Evolutionary conservation across 169 alveolate species (phyloP).

Genomic region (Babesia ovis): DNA sequence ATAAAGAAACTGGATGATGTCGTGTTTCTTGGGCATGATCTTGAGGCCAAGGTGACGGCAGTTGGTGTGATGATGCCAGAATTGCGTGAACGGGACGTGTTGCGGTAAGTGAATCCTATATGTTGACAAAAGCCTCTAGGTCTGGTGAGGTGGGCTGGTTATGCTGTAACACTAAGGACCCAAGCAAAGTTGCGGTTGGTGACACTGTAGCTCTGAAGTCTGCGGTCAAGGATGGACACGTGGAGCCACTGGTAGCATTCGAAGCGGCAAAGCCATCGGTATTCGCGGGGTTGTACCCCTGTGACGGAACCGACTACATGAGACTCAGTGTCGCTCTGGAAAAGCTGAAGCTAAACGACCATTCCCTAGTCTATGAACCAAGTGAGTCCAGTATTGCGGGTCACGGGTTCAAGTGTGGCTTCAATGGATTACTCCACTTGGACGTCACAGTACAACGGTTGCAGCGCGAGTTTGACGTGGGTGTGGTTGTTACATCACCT

Average conservation of each 20-base stretch:
- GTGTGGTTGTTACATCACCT: constrained; percentile 89
- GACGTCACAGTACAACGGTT: constrained; percentile 90
- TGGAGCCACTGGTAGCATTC: constrained; percentile 52
- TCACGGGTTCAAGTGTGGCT: constrained; percentile 93
- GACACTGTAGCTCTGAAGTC: constrained; percentile 79
- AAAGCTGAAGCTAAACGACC: constrained; percentile 87
- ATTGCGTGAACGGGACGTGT: constrained; percentile 56
- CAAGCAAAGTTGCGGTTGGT: constrained; percentile 79
- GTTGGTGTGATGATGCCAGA: constrained; percentile 76
- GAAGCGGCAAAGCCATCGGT: constrained; percentile 85
- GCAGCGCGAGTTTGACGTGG: constrained; percentile 86
- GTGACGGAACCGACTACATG: constrained; percentile 73
- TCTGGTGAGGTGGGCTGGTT: constrained; percentile 71
- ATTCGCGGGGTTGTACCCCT: constrained; percentile 90
- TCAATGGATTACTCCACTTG: constrained; percentile 91
- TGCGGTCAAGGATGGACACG: constrained; percentile 37
- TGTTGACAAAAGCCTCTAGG: constrained; percentile 2
- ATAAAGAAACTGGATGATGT: constrained; percentile 70
- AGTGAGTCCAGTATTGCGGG: constrained; percentile 89
- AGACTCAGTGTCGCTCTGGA: constrained; percentile 78
- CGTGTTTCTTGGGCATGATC: constrained; percentile 60
- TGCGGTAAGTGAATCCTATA: constrained; percentile 6
- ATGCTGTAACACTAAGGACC: constrained; percentile 56
- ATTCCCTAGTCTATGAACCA: constrained; percentile 82
- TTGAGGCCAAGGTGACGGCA: constrained; percentile 62